Evolutionary conservation across 768 basidiomycete genomes (phyloP).

Genomic region (Roridomyces roridus): DNA sequence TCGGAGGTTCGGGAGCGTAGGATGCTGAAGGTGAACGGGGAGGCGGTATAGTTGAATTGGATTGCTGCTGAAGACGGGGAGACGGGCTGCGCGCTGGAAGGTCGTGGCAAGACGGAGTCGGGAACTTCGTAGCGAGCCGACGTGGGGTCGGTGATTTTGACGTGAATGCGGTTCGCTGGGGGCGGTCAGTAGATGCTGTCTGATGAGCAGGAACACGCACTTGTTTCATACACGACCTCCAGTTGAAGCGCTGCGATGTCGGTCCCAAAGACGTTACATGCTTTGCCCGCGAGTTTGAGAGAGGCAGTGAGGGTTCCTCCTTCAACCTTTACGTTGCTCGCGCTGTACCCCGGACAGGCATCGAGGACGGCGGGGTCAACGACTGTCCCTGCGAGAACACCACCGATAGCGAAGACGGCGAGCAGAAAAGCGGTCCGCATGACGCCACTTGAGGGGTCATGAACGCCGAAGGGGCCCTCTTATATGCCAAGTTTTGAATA

Average conservation of each 20-base stretch:
- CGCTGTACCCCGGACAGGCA: constrained; percentile 66
- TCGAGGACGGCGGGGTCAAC: constrained; percentile 48
- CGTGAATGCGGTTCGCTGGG: constrained; percentile 61
- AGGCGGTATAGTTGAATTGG: constrained; percentile 62
- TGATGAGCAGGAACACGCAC: constrained; percentile 35
- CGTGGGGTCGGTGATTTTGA: constrained; percentile 64
- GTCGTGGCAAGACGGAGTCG: constrained; percentile 63
- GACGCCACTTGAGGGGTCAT: too few relatives aligned
- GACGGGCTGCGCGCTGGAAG: constrained; percentile 36
- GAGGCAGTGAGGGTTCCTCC: constrained; percentile 54
- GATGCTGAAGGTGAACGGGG: constrained; percentile 69
- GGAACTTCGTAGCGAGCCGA: constrained; percentile 67
- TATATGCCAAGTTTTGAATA: too few relatives aligned
- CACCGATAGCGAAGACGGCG: constrained; percentile 7
- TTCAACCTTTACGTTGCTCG: constrained; percentile 46
- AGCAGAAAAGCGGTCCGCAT: neutral
- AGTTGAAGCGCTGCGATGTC: constrained; percentile 57
- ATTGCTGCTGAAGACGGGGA: constrained; percentile 47
- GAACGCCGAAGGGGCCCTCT: too few relatives aligned
- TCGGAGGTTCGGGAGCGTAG: constrained; percentile 54
- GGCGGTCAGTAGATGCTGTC: neutral
- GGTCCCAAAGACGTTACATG: constrained; percentile 65
- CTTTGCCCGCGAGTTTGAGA: constrained; percentile 54
- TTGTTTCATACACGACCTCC: constrained; percentile 63
- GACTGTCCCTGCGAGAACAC: constrained; percentile 20